Evolutionary conservation across 768 basidiomycete species (phyloP).

Genomic region (Fibroporia radiculosa): DNA sequence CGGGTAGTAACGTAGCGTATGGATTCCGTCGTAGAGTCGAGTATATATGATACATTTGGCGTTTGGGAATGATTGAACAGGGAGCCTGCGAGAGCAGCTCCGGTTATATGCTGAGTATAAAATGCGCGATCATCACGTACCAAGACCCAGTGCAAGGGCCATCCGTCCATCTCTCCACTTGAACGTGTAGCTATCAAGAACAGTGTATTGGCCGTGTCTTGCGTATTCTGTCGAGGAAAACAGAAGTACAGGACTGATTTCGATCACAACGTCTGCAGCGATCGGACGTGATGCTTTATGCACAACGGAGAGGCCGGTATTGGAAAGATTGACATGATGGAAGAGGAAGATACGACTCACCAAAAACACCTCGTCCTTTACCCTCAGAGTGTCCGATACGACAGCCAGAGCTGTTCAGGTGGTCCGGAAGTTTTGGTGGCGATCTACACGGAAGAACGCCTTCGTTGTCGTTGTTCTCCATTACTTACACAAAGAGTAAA

Average conservation of each 20-base stretch:
- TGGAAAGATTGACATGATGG: not conserved
- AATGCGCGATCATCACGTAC: constrained; percentile 29
- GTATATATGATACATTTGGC: constrained; percentile 63
- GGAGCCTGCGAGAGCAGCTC: constrained; percentile 42
- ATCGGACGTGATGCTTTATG: constrained; percentile 43
- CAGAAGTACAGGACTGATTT: constrained; percentile 81
- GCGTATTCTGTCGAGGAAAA: constrained; percentile 66
- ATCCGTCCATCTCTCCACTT: constrained; percentile 66
- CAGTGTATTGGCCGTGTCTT: constrained; percentile 50
- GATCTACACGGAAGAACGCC: too few species aligned
- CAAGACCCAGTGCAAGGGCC: constrained; percentile 75
- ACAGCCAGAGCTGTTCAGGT: constrained; percentile 42
- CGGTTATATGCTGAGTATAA: not conserved
- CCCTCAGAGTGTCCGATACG: constrained; percentile 33
- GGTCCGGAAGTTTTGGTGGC: too few species aligned
- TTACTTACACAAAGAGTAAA: too few species aligned
- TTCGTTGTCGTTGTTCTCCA: too few species aligned
- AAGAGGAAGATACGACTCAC: constrained; percentile 27
- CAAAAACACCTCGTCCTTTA: constrained; percentile 61
- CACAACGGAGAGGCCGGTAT: not conserved
- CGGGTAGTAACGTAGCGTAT: constrained; percentile 57
- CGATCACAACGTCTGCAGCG: constrained; percentile 58
- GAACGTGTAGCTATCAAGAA: constrained; percentile 72
- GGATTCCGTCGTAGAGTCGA: constrained; percentile 45
- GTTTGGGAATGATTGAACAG: constrained; percentile 69